Percentiles rank a stretch among this genome's conserved stretches.
Evolutionary conservation across 305 asterid species (phyloP).

Genomic region (Striga hermonthica): DNA sequence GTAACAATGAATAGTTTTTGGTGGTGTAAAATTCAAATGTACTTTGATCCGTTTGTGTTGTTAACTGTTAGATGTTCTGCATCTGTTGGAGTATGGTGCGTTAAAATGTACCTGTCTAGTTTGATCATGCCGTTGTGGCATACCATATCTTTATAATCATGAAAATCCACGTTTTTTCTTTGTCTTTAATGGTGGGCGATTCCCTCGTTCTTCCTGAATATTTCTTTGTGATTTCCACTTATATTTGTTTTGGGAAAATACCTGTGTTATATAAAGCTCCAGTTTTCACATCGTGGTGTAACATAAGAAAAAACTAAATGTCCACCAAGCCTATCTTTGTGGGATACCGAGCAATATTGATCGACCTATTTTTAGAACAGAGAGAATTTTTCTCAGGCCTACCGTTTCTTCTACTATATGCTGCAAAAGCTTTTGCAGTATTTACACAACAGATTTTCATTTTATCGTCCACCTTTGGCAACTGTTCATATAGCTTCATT

Average conservation of each 20-base stretch:
- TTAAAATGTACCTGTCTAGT: not conserved
- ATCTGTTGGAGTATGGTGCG: not conserved
- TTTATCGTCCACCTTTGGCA: not conserved
- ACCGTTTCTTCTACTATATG: too few species aligned
- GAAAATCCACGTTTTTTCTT: not conserved
- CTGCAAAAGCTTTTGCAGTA: too few species aligned
- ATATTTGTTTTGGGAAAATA: not conserved
- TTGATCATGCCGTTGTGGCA: not conserved
- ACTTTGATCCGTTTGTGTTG: not conserved
- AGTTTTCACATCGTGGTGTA: not conserved
- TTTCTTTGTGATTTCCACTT: not conserved
- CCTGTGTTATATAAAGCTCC: not conserved
- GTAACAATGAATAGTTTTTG: constrained; percentile 40
- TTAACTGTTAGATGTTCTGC: constrained; percentile 10
- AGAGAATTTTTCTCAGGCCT: too few species aligned
- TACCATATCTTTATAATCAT: constrained; percentile 3
- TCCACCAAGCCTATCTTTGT: too few species aligned
- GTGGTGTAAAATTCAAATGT: constrained; percentile 21
- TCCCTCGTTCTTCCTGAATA: not conserved
- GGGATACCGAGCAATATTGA: too few species aligned
- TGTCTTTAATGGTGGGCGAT: not conserved
- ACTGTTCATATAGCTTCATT: not conserved
- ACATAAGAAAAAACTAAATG: not conserved
- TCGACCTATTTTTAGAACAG: too few species aligned
- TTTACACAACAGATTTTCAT: too few species aligned